A percentile compares a stretch with the other conserved stretches of the same genome.
Conservation (phyloP, 2,329 filamentous ascomycete species). For the Talaromyces sp. region DNA sequence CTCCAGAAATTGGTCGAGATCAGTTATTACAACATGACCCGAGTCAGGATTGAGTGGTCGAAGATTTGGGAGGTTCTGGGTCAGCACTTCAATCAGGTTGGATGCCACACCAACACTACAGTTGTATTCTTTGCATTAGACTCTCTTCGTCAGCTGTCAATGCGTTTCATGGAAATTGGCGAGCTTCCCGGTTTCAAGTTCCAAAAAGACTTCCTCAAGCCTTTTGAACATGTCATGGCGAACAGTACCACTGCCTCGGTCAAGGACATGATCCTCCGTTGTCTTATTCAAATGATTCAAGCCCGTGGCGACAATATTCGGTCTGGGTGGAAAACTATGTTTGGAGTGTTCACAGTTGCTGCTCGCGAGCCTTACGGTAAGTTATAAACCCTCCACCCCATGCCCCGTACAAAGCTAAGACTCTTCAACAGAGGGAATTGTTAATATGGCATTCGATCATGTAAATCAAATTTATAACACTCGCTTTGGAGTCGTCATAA, state of each 20-base stretch:
- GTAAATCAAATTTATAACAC: slow-evolving; percentile 95
- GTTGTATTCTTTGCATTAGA: slow-evolving; percentile 98
- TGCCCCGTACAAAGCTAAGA: background rate
- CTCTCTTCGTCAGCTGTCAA: slow-evolving; percentile 90
- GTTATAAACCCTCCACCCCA: slow-evolving; percentile 22
- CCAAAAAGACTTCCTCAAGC: slow-evolving; percentile 98
- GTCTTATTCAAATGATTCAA: slow-evolving; percentile 98
- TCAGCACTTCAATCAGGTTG: slow-evolving; percentile 97
- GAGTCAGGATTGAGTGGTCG: slow-evolving; percentile 97
- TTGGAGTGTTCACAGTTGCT: slow-evolving; percentile 95
- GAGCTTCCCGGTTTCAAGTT: slow-evolving; percentile 99
- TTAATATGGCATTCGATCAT: slow-evolving; percentile 95
- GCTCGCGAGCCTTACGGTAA: slow-evolving; percentile 81
- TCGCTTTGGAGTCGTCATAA: slow-evolving; percentile 92
- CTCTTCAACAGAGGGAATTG: slow-evolving; percentile 72
- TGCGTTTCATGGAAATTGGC: slow-evolving; percentile 98
- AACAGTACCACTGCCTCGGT: slow-evolving; percentile 90
- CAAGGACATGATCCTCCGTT: slow-evolving; percentile 95
- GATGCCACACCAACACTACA: slow-evolving; percentile 92
- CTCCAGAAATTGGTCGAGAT: slow-evolving; percentile 98
- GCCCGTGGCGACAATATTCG: slow-evolving; percentile 94
- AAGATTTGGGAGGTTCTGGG: slow-evolving; percentile 98
- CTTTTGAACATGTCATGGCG: slow-evolving; percentile 95
- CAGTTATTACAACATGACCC: slow-evolving; percentile 99
- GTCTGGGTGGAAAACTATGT: slow-evolving; percentile 99